Percentiles rank a stretch among this genome's conserved stretches.
Conservation (phyloP, 805 yeast genomes). For the Cyberlindnera amylophila region DNA sequence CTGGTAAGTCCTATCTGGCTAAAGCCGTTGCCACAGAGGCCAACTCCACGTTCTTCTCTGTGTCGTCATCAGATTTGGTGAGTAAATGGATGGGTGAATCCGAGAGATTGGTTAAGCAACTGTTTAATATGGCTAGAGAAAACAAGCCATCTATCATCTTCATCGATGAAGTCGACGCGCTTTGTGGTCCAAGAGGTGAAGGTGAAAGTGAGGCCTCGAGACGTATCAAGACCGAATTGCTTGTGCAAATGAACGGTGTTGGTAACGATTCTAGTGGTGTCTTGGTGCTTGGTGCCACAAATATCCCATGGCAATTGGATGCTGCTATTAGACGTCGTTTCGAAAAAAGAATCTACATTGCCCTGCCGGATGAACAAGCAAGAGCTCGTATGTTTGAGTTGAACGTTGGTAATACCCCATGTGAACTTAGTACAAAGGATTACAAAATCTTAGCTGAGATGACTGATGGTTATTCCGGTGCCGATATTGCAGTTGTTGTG, state of each 20-base stretch:
- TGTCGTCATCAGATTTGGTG: constrained; percentile 92
- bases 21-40: constrained; percentile 99
- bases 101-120: constrained; percentile 91
- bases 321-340: constrained; percentile 96
- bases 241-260: constrained; percentile 98
- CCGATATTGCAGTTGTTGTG: constrained; percentile 94
- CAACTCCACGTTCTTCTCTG: constrained; percentile 92
- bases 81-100: constrained; percentile 99
- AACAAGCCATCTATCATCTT: constrained; percentile 93
- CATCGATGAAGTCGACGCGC: constrained; percentile 96
- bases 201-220: constrained; percentile 96
- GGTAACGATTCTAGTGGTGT: constrained; percentile 94
- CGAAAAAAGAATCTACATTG: constrained; percentile 90
- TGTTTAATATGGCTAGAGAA: constrained; percentile 94
- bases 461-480: constrained; percentile 98
- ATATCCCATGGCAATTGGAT: constrained; percentile 98
- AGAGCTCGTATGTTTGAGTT: constrained; percentile 91
- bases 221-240: constrained; percentile 90
- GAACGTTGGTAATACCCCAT: constrained; percentile 87
- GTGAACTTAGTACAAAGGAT: constrained; percentile 69
- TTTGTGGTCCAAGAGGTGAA: constrained; percentile 97
- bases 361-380: constrained; percentile 92
- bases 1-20: constrained; percentile 95
- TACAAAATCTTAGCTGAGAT: constrained; percentile 76
- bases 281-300: constrained; percentile 93